Evolutionary conservation across 441 rosid genomes (phyloP).

Genomic region (Biscutella laevigata): DNA sequence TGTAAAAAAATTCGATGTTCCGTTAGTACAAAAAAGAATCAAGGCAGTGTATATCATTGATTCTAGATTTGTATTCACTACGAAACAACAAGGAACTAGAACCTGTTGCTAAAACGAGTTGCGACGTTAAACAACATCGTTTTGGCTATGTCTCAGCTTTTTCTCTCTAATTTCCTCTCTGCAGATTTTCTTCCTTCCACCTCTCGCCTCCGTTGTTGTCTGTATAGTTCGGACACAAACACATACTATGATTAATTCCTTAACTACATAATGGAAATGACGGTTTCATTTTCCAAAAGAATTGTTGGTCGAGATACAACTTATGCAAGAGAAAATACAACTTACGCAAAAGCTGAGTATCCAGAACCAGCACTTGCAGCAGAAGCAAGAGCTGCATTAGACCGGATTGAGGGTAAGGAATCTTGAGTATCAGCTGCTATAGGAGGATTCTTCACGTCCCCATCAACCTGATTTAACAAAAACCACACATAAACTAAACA

Average conservation of each 20-base stretch:
- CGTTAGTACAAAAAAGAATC: too few species aligned
- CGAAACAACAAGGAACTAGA: constrained; percentile 6
- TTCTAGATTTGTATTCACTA: constrained; percentile 9
- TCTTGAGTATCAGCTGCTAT: constrained; percentile 51
- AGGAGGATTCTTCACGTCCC: constrained; percentile 51
- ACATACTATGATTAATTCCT: not conserved
- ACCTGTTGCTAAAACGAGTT: not conserved
- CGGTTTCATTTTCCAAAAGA: too few species aligned
- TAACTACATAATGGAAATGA: too few species aligned
- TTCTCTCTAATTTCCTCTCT: constrained; percentile 66
- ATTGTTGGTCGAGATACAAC: too few species aligned
- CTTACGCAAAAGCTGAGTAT: constrained; percentile 89
- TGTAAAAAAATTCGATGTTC: too few species aligned
- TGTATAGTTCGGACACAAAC: constrained; percentile 20
- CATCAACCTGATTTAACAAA: constrained; percentile 57
- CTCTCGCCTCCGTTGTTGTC: constrained; percentile 83
- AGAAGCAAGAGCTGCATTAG: constrained; percentile 59
- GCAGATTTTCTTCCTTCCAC: constrained; percentile 68
- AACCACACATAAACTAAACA: constrained; percentile 9
- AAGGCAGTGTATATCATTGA: not conserved
- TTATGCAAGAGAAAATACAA: constrained; percentile 2
- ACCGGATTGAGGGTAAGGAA: constrained; percentile 42
- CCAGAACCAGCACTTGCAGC: constrained; percentile 79
- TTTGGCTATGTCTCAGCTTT: constrained; percentile 38
- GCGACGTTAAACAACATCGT: not conserved